A percentile compares a stretch with the other conserved stretches of the same genome.
These are phyloP conservation scores for Penicillium lagena DNA, from an alignment of 495 filamentous ascomycete species.

Conservation along the genomic window DNA sequence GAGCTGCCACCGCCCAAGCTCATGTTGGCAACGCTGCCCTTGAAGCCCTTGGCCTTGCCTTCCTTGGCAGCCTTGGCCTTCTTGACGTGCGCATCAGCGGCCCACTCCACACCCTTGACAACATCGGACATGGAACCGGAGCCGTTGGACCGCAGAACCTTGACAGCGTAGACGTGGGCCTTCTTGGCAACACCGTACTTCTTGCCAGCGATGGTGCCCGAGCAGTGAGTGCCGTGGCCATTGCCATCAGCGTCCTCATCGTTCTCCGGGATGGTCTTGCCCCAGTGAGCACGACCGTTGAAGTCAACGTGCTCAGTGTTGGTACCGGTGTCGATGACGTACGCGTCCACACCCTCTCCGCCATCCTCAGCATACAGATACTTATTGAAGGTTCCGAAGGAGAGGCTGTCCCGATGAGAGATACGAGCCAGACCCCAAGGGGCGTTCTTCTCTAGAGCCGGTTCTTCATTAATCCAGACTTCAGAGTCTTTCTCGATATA, in stretches of 20 bases:
- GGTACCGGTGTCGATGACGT: slow-evolving; percentile 97
- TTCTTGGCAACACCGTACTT: slow-evolving; percentile 99
- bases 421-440: slow-evolving; percentile 98
- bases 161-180: slow-evolving; percentile 92
- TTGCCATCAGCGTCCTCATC: slow-evolving; percentile 94
- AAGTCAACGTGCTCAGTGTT: slow-evolving; percentile 94
- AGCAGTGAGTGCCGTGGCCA: slow-evolving; percentile 99
- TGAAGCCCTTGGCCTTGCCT: slow-evolving; percentile 85
- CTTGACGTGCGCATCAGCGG: slow-evolving; percentile 70
- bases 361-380: slow-evolving; percentile 88
- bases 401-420: slow-evolving; percentile 82
- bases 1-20: slow-evolving; percentile 96
- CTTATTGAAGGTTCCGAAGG: slow-evolving; percentile 94
- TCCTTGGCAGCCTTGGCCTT: slow-evolving; percentile 69
- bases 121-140: slow-evolving; percentile 99
- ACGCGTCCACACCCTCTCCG: slow-evolving; percentile 97
- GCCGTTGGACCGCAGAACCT: slow-evolving; percentile 95
- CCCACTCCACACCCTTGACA: slow-evolving; percentile 96
- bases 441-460: slow-evolving; percentile 75
- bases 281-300: slow-evolving; percentile 90
- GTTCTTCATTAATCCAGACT: slow-evolving; percentile 67
- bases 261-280: slow-evolving; percentile 82
- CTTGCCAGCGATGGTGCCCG: slow-evolving; percentile 93
- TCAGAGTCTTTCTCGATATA: slow-evolving; percentile 93
- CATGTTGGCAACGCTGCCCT: slow-evolving; percentile 99